These are phyloP conservation scores for Microcera coccophila DNA, from an alignment of 2,329 filamentous ascomycete species.

Conservation along the genomic window DNA sequence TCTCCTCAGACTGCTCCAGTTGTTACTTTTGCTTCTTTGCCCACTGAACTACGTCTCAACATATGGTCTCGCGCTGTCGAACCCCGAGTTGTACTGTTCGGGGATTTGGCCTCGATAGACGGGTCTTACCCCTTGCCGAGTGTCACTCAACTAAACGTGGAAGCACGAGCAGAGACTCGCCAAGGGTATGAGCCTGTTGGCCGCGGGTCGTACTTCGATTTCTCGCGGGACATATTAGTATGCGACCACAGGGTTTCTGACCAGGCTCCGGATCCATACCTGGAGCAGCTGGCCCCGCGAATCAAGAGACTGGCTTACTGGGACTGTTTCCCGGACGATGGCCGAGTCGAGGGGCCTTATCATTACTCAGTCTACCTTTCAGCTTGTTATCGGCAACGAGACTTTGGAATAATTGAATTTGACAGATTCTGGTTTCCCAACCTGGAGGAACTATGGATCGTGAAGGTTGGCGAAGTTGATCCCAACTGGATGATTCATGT, in stretches of 20 bases:
- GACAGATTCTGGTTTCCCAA: slow-evolving; percentile 39
- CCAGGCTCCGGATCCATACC: slow-evolving; percentile 27
- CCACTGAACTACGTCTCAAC: slow-evolving; percentile 36
- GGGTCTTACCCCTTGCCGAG: slow-evolving; percentile 33
- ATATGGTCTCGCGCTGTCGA: slow-evolving; percentile 37
- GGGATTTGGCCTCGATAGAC: slow-evolving; percentile 31
- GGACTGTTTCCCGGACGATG: slow-evolving; percentile 40
- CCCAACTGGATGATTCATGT: slow-evolving; percentile 34
- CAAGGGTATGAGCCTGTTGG: slow-evolving; percentile 34
- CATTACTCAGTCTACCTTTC: slow-evolving; percentile 36
- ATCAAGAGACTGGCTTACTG: slow-evolving; percentile 37
- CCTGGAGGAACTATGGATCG: slow-evolving; percentile 36
- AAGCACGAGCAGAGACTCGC: slow-evolving; percentile 34
- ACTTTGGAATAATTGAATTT: slow-evolving; percentile 34
- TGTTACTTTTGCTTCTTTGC: slow-evolving; percentile 29
- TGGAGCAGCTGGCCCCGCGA: slow-evolving; percentile 33
- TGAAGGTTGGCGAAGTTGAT: slow-evolving; percentile 38
- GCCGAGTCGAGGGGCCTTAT: slow-evolving; percentile 31
- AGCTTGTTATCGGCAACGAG: slow-evolving; percentile 29
- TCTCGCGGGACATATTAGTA: slow-evolving; percentile 35
- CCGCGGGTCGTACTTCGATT: slow-evolving; percentile 36
- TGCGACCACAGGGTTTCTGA: slow-evolving; percentile 37
- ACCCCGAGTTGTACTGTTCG: slow-evolving; percentile 35
- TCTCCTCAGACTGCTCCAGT: slow-evolving; percentile 8
- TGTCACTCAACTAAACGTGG: slow-evolving; percentile 36